These are phyloP conservation scores for Penicillium sp. DNA, from an alignment of 2,329 filamentous ascomycete species.

Conservation along the genomic window DNA sequence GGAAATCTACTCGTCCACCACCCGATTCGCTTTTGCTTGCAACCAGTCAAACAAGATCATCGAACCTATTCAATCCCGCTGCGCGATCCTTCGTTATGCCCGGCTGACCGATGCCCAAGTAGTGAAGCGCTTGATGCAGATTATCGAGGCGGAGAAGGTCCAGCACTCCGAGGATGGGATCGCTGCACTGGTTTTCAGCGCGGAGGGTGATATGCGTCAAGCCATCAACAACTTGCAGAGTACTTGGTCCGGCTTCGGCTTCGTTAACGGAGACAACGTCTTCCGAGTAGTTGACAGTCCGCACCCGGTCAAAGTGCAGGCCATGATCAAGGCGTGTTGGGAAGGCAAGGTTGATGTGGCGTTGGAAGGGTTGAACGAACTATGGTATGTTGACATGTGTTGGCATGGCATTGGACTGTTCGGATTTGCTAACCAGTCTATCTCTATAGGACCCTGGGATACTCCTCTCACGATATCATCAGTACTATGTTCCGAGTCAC, in stretches of 20 bases:
- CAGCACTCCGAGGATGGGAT: slow-evolving; percentile 89
- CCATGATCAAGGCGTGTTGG: slow-evolving; percentile 96
- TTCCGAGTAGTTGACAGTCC: slow-evolving; percentile 97
- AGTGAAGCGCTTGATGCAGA: slow-evolving; percentile 83
- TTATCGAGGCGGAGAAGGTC: slow-evolving; percentile 87
- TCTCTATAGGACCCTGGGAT: slow-evolving; percentile 67
- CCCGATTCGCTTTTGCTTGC: slow-evolving; percentile 94
- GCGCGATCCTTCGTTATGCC: slow-evolving; percentile 90
- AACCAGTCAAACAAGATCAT: slow-evolving; percentile 99
- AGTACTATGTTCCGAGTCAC: slow-evolving; percentile 99
- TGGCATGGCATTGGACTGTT: neutral
- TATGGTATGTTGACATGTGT: slow-evolving; percentile 59
- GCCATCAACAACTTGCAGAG: slow-evolving; percentile 98
- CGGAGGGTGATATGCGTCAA: slow-evolving; percentile 97
- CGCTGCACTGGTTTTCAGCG: slow-evolving; percentile 93
- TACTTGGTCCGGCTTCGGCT: slow-evolving; percentile 87
- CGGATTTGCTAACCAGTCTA: slow-evolving; percentile 6
- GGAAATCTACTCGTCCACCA: slow-evolving; percentile 98
- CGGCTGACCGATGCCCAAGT: slow-evolving; percentile 89
- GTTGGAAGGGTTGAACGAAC: slow-evolving; percentile 77
- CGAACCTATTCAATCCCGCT: slow-evolving; percentile 94
- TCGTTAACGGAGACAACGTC: slow-evolving; percentile 96
- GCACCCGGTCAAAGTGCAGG: slow-evolving; percentile 96
- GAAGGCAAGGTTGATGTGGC: slow-evolving; percentile 87
- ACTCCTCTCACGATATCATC: slow-evolving; percentile 98